Base-by-base conservation (phyloP, 306 rosid species). In the Luffa acutangula region DNA sequence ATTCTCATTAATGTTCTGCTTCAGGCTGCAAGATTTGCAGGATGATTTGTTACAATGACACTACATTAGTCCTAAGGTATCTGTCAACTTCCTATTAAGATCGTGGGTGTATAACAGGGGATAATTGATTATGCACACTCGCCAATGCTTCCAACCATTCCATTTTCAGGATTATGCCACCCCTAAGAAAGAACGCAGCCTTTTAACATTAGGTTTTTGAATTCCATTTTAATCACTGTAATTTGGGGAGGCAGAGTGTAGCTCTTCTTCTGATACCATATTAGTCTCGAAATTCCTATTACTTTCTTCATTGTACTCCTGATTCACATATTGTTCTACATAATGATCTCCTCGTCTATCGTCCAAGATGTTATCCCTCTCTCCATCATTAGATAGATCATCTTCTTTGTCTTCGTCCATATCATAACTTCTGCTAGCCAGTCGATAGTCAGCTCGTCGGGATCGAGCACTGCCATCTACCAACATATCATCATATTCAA, bases 291-390 rank as follows among this genome's bases (percentile, higher is more conserved):
- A 79, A 76, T 79, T 84, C 37, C 67, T 75, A 77, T 80, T 83
- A 78, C 56, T 88, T 34, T 71, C 71, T 41, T 88, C 88, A 2
- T 51, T 51, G 31, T 82, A 84, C 66, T 84, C 86, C 53, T 81
- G 88, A 65, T 81, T 78, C 62, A 86, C 83, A 80, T 76, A 86
- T 51, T 79, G 83, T 51, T 85, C 85, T 31, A 78, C 74, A 56
- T 89, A 83, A 81, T 84, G 79, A 75, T 66, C 86, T 9, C 73
- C 54, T 2, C 8, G 79, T 9, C 20, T 79, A 4, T 81, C 42
- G 2, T 66, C 83, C 3, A 58, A 81, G 3, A 56, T 72, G 2
- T 56, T 71, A 4, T 31, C 69, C 13, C 25, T 21, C 53, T 58
- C 73, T 21, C 51, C 74, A 2, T 31, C 80, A 7, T 57, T 81